Evolutionary conservation across 2,329 filamentous ascomycete genomes (phyloP).

Genomic region (Arthrobotrys musiformis): DNA sequence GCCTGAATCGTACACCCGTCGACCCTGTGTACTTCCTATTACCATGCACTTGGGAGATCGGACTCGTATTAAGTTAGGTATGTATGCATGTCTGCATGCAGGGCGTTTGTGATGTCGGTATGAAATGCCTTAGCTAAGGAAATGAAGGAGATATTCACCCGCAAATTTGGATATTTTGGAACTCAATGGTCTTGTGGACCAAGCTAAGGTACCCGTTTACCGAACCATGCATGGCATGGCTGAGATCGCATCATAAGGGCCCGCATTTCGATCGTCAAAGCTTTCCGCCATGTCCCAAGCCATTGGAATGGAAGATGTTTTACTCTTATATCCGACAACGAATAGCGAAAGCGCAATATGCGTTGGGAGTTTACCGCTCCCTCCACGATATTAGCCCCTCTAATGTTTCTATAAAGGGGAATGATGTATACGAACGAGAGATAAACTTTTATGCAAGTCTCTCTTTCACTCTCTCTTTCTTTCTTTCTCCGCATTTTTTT

Average conservation of each 20-base stretch:
- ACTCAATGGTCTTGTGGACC: not conserved
- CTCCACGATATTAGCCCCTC: not conserved
- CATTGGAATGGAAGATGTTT: conserved; percentile 55
- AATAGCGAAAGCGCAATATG: conserved; percentile 16
- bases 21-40: no score
- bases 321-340: conserved; percentile 50
- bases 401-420: conserved; percentile 2
- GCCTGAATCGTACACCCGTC: no score
- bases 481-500: conserved; percentile 36
- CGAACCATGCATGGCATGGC: conserved; percentile 15
- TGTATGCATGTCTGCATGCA: no score
- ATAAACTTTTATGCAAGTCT: conserved; percentile 26
- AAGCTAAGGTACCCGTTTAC: conserved; percentile 10
- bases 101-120: conserved; percentile 9
- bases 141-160: not conserved
- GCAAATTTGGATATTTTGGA: conserved; percentile 1
- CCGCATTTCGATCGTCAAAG: conserved; percentile 16
- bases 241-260: conserved; percentile 21
- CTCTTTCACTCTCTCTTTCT: no score
- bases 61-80: not conserved
- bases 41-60: no score
- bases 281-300: conserved; percentile 48
- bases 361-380: conserved; percentile 4
- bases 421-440: no score
- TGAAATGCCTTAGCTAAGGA: not conserved